Evolutionary conservation across 2,329 filamentous ascomycete species (phyloP).

Genomic region (Cordyceps javanica): DNA sequence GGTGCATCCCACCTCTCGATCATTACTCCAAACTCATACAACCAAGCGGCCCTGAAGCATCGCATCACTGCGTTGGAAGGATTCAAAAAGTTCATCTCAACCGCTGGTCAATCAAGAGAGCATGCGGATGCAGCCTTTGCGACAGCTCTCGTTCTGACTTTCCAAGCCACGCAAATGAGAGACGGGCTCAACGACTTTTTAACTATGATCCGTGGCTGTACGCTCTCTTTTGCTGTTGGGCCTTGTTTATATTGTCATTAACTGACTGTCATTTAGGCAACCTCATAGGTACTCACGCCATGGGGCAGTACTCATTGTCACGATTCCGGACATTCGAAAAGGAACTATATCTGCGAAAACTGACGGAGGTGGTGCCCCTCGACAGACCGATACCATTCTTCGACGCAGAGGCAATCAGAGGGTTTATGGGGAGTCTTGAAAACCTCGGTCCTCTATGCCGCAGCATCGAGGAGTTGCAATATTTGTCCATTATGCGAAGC

Average conservation of each 20-base stretch:
- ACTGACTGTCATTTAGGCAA: constrained; percentile 1
- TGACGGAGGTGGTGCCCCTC: constrained; percentile 3
- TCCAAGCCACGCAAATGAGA: constrained; percentile 10
- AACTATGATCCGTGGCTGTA: constrained; percentile 13
- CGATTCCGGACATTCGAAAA: constrained; percentile 8
- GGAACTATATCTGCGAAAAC: background rate
- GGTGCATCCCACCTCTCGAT: constrained; percentile 16
- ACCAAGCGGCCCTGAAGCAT: constrained; percentile 6
- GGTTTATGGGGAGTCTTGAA: constrained; percentile 6
- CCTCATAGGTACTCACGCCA: constrained; percentile 5
- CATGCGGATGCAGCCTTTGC: constrained; percentile 12
- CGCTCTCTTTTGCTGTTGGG: background rate
- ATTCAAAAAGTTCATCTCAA: constrained; percentile 11
- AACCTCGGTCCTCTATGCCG: constrained; percentile 9
- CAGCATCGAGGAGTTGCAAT: constrained; percentile 9
- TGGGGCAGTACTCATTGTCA: background rate
- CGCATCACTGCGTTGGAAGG: constrained; percentile 10
- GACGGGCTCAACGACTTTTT: constrained; percentile 11
- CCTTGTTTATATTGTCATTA: background rate
- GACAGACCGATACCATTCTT: constrained; percentile 6
- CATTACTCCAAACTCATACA: constrained; percentile 1
- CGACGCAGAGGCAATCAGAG: background rate
- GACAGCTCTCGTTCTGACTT: constrained; percentile 8
- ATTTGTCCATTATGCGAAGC: constrained; percentile 8
- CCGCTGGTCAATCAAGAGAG: constrained; percentile 2